Percentiles rank a stretch among this genome's conserved stretches.
These are phyloP conservation scores for Neopestalotiopsis rosae DNA, from an alignment of 2,329 filamentous ascomycete genomes.

Conservation along the genomic window DNA sequence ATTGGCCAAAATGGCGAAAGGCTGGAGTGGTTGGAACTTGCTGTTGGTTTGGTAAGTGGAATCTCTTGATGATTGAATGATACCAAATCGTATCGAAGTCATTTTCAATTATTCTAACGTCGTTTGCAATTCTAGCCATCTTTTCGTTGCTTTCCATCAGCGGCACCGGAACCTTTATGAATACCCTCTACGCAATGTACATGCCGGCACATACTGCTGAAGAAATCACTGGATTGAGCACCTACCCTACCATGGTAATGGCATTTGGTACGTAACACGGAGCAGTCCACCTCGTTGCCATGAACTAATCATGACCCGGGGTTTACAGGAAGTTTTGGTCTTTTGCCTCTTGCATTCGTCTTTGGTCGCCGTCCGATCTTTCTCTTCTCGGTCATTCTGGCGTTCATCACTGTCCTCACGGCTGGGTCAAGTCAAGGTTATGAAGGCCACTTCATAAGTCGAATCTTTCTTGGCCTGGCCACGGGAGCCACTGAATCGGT, in stretches of 20 bases:
- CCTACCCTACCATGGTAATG: conserved; percentile 19
- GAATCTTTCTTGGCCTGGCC: conserved; percentile 42
- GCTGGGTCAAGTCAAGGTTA: conserved; percentile 39
- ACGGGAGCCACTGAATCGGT: conserved; percentile 43
- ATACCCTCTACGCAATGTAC: conserved; percentile 18
- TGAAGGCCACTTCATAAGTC: conserved; percentile 41
- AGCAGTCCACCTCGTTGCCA: conserved; percentile 32
- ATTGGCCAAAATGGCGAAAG: conserved; percentile 31
- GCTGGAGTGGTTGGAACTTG: conserved; percentile 27
- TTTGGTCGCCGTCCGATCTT: conserved; percentile 43
- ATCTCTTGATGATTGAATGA: neutral
- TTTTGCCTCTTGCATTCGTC: conserved; percentile 43
- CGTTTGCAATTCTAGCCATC: conserved; percentile 11
- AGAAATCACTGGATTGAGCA: conserved; percentile 14
- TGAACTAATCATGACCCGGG: neutral
- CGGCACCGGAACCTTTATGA: conserved; percentile 22
- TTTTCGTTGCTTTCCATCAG: conserved; percentile 19
- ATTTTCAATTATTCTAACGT: neutral
- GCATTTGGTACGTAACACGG: conserved; percentile 20
- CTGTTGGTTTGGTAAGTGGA: conserved; percentile 34
- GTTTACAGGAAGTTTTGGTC: conserved; percentile 36
- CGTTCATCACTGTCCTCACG: conserved; percentile 38
- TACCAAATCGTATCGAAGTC: too few relatives aligned
- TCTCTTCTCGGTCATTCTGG: conserved; percentile 35
- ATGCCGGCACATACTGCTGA: conserved; percentile 10